Percentiles rank a stretch among this genome's conserved stretches.
These are phyloP conservation scores for Candida golubevii DNA, from an alignment of 805 yeast genomes.

Conservation along the genomic window DNA sequence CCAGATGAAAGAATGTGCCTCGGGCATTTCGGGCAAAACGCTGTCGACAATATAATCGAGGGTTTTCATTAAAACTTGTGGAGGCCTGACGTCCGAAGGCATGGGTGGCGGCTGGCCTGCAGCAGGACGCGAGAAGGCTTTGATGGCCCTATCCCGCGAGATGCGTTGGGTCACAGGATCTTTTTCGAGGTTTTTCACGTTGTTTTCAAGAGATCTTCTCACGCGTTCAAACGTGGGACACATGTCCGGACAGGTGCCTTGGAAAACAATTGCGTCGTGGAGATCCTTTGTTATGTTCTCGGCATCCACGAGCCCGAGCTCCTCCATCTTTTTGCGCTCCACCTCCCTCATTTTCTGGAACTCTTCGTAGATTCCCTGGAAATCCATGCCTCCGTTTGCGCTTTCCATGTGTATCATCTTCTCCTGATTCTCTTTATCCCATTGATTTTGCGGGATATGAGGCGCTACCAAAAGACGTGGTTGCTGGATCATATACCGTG, in stretches of 20 bases:
- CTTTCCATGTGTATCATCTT: slow-evolving; percentile 52
- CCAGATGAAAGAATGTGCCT: slow-evolving; percentile 89
- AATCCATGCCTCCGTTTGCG: slow-evolving; percentile 45
- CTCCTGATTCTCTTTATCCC: slow-evolving; percentile 76
- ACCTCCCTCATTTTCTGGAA: slow-evolving; percentile 67
- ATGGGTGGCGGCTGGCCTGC: slow-evolving; percentile 98
- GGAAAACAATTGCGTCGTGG: slow-evolving; percentile 82
- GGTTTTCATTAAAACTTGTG: slow-evolving; percentile 62
- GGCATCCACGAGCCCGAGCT: slow-evolving; percentile 76
- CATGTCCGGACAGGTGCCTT: slow-evolving; percentile 90
- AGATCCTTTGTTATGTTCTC: slow-evolving; percentile 78
- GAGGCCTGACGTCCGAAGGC: slow-evolving; percentile 97
- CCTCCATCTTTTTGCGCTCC: slow-evolving; percentile 78
- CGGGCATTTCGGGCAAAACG: slow-evolving; percentile 65
- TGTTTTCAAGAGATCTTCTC: slow-evolving; percentile 80
- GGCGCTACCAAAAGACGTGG: slow-evolving; percentile 34
- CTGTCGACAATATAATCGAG: slow-evolving; percentile 67
- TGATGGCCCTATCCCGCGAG: slow-evolving; percentile 61
- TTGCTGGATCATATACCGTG: slow-evolving; percentile 34
- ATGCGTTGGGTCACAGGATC: slow-evolving; percentile 54
- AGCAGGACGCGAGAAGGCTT: slow-evolving; percentile 93
- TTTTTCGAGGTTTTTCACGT: slow-evolving; percentile 73
- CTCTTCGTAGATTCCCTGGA: slow-evolving; percentile 70
- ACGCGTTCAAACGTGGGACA: slow-evolving; percentile 93
- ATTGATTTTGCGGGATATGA: slow-evolving; percentile 39